Conservation (phyloP, 2,329 filamentous ascomycete species). For the Emergomyces orientalis region DNA sequence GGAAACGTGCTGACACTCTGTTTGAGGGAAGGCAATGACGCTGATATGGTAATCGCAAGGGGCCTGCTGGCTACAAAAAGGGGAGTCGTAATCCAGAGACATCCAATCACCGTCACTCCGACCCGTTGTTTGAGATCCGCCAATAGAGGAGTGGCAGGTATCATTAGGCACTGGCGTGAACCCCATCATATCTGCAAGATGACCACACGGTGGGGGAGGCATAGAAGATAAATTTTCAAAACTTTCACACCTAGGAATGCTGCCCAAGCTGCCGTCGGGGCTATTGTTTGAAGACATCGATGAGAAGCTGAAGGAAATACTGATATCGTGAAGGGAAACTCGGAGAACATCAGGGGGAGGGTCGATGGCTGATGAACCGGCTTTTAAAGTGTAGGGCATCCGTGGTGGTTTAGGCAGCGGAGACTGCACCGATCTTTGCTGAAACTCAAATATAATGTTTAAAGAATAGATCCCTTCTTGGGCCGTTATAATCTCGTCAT, state of each 20-base stretch:
- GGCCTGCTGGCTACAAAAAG: constrained; percentile 16
- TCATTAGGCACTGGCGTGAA: neutral
- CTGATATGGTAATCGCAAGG: constrained; percentile 1
- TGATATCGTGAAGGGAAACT: constrained; percentile 9
- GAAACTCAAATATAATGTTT: constrained; percentile 10
- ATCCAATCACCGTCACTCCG: constrained; percentile 3
- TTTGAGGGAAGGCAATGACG: neutral
- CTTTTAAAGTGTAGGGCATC: constrained; percentile 7
- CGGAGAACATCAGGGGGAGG: constrained; percentile 12
- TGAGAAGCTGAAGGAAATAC: constrained; percentile 10
- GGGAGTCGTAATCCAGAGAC: constrained; percentile 13
- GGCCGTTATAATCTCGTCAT: neutral
- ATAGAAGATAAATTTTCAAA: constrained; percentile 3
- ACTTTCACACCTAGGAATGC: neutral
- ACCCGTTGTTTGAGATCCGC: neutral
- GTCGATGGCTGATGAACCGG: constrained; percentile 5
- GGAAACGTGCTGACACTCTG: neutral
- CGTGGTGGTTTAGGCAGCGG: neutral
- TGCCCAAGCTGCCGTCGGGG: neutral
- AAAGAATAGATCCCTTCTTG: neutral
- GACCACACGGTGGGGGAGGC: neutral
- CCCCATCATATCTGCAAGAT: neutral
- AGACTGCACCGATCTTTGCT: neutral
- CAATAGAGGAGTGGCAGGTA: neutral
- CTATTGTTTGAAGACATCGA: neutral